Evolutionary conservation across 164 flowering plant genomes (phyloP).

Genomic region (Amborella trichopoda): DNA sequence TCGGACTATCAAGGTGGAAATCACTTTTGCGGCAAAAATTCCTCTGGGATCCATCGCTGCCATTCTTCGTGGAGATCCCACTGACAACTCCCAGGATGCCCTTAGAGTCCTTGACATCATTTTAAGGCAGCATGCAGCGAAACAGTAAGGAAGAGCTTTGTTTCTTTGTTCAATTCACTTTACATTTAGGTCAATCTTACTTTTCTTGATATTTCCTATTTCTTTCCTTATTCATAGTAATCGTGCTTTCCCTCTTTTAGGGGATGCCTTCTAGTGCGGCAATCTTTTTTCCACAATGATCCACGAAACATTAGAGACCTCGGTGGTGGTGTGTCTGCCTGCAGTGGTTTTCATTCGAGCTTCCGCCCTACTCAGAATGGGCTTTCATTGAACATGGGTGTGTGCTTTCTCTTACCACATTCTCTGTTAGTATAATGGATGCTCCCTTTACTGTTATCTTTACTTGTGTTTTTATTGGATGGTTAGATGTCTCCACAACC

Average conservation of each 20-base stretch:
- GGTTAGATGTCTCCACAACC: slow-evolving; percentile 86
- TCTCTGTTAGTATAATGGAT: neutral
- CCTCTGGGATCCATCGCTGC: slow-evolving; percentile 71
- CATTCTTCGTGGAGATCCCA: slow-evolving; percentile 78
- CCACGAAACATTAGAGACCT: slow-evolving; percentile 46
- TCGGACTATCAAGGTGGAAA: slow-evolving; percentile 62
- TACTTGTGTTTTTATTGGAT: too few species aligned
- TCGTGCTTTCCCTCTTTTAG: slow-evolving; percentile 18
- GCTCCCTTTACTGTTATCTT: neutral
- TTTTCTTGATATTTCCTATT: too few species aligned
- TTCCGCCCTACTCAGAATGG: slow-evolving; percentile 79
- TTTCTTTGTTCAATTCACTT: too few species aligned
- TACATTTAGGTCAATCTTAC: too few species aligned
- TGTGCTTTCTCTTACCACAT: neutral
- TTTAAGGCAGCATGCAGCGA: slow-evolving; percentile 87
- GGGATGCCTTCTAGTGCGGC: slow-evolving; percentile 92
- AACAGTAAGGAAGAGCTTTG: too few species aligned
- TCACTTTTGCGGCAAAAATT: slow-evolving; percentile 83
- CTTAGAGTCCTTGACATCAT: slow-evolving; percentile 81
- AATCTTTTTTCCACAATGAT: slow-evolving; percentile 73
- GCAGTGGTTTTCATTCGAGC: slow-evolving; percentile 85
- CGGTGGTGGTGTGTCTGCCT: slow-evolving; percentile 86
- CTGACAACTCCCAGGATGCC: slow-evolving; percentile 89
- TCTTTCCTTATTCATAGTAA: too few species aligned
- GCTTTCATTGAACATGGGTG: slow-evolving; percentile 74